Evolutionary conservation across 2,329 filamentous ascomycete species (phyloP).

Genomic region (Aspergillus jensenii): DNA sequence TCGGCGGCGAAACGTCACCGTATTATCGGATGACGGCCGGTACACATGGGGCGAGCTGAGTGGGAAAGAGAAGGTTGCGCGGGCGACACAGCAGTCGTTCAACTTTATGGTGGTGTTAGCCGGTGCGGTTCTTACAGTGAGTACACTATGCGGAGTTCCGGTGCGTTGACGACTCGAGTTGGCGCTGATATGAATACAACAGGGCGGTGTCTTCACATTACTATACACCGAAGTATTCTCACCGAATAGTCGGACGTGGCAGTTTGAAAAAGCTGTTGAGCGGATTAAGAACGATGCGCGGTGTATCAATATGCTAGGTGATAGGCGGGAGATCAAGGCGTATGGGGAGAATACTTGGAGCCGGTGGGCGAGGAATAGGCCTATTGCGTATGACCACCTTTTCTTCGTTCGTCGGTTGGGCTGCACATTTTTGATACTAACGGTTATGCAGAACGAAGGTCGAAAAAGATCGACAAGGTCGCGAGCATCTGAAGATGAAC

Average conservation of each 20-base stretch:
- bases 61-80: constrained; percentile 72
- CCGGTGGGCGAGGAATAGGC: constrained; percentile 71
- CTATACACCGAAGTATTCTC: constrained; percentile 82
- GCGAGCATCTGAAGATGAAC: constrained; percentile 78
- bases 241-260: constrained; percentile 77
- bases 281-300: constrained; percentile 71
- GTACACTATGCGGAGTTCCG: constrained; percentile 19
- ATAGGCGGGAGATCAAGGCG: constrained; percentile 71
- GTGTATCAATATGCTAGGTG: constrained; percentile 73
- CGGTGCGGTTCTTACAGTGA: constrained; percentile 74
- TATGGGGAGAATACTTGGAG: constrained; percentile 79
- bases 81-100: constrained; percentile 86
- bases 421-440: constrained; percentile 18
- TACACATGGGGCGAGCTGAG: constrained; percentile 80
- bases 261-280: constrained; percentile 85
- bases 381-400: constrained; percentile 47
- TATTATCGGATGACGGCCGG: constrained; percentile 81
- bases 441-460: constrained; percentile 57
- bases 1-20: constrained; percentile 66
- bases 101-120: constrained; percentile 77
- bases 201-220: constrained; percentile 76
- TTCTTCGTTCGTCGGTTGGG: not conserved
- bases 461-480: constrained; percentile 70
- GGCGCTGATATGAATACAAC: constrained; percentile 1
- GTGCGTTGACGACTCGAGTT: no score